phyloP scores from a whole-genome alignment of 495 filamentous ascomycete species.

The Penicillium bovifimosum region DNA sequence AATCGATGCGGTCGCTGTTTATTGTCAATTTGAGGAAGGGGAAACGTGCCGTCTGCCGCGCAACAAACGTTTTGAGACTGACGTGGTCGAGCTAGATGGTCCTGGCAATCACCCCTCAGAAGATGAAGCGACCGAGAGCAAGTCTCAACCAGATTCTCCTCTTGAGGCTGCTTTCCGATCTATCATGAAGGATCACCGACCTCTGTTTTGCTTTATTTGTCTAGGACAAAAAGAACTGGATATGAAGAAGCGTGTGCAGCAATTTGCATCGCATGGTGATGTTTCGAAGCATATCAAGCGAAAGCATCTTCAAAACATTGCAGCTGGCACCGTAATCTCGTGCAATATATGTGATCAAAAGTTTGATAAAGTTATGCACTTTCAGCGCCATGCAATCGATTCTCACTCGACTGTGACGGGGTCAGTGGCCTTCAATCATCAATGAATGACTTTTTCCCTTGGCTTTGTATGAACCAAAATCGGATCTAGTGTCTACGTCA shows the following conservation, averaged over 20 bases:
- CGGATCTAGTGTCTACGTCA: too few species aligned
- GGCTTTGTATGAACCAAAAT: too few species aligned
- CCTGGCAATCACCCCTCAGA: not conserved
- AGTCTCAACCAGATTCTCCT: not conserved
- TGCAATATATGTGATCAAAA: conserved; percentile 19
- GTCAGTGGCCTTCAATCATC: too few species aligned
- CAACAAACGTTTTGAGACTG: conserved; percentile 13
- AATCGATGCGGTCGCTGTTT: conserved; percentile 30
- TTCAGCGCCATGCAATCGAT: conserved; percentile 18
- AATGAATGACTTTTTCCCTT: too few species aligned
- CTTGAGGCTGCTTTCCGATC: conserved; percentile 22
- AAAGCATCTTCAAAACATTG: conserved; percentile 31
- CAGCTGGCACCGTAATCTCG: conserved; percentile 7
- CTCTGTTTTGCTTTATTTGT: conserved; percentile 37
- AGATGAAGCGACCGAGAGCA: not conserved
- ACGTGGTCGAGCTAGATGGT: not conserved
- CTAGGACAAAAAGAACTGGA: conserved; percentile 29
- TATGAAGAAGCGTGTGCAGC: conserved; percentile 22
- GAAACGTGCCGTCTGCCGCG: conserved; percentile 19
- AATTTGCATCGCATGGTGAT: conserved; percentile 28
- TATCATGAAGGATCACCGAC: conserved; percentile 26
- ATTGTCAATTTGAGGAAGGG: conserved; percentile 30
- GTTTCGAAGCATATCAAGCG: conserved; percentile 40
- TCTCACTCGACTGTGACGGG: conserved; percentile 20
- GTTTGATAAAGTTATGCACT: conserved; percentile 15